Conservation (phyloP, 1,284 basidiomycete genomes). For the Phenoliferia sp. region DNA sequence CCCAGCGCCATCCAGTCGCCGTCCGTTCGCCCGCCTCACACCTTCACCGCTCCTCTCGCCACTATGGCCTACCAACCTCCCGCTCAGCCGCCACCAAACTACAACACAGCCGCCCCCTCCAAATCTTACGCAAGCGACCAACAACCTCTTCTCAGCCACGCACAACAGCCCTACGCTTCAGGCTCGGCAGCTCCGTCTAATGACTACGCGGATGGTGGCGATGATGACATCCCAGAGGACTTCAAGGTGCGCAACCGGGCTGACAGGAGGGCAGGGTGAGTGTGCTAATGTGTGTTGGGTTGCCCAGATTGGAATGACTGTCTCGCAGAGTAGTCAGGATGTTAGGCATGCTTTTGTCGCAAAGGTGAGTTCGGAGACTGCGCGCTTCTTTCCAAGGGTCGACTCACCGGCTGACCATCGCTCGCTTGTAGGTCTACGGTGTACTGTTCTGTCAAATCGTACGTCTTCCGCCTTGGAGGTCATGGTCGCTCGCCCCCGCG, state of each 20-base stretch:
- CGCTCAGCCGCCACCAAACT: not conserved
- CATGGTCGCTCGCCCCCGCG: no score
- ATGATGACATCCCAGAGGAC: constrained; percentile 11
- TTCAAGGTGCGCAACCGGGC: constrained; percentile 7
- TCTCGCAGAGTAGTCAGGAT: constrained; percentile 24
- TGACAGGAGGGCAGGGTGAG: not conserved
- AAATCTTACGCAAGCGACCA: not conserved
- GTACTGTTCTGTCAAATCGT: constrained; percentile 33
- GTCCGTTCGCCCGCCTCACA: not conserved
- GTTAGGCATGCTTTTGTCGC: constrained; percentile 33
- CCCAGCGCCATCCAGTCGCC: not conserved
- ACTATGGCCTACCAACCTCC: not conserved
- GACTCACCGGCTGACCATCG: not conserved
- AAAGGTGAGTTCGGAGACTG: constrained; percentile 15
- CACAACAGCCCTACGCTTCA: not conserved
- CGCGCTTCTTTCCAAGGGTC: not conserved
- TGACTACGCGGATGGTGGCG: not conserved
- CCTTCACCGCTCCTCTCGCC: not conserved
- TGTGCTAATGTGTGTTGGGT: not conserved
- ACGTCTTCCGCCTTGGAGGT: constrained; percentile 1
- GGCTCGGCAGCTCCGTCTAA: not conserved
- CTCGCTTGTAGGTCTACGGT: constrained; percentile 22
- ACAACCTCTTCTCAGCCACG: not conserved
- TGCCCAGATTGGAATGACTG: constrained; percentile 30
- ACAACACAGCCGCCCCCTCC: not conserved